Conservation (phyloP, 2,329 filamentous ascomycete species). For the Stemphylium vesicarium region DNA sequence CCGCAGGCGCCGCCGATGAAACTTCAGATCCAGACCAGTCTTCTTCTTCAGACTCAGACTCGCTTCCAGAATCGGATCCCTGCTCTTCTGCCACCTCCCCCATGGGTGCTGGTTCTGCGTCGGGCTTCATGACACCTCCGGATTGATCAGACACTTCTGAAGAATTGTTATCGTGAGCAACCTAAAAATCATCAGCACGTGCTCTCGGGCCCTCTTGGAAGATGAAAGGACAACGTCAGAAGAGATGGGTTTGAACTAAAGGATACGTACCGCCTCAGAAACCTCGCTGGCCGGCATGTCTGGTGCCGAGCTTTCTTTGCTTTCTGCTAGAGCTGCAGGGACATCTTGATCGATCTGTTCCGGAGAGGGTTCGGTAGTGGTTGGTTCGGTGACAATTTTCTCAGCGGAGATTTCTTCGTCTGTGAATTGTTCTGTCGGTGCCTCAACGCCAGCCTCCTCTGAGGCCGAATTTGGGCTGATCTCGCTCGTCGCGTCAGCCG, state of each 20-base stretch:
- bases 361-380: slow-evolving; percentile 2
- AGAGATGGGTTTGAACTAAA: neutral
- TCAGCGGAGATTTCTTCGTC: slow-evolving; percentile 3
- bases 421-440: slow-evolving; percentile 7
- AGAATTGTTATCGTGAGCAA: neutral
- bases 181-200: slow-evolving; percentile 7
- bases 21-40: slow-evolving; percentile 17
- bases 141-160: neutral
- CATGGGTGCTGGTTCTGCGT: neutral
- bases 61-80: slow-evolving; percentile 3
- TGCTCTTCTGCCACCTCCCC: neutral
- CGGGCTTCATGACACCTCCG: neutral
- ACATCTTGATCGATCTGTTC: slow-evolving; percentile 7
- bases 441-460: slow-evolving; percentile 13
- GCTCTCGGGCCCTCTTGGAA: neutral
- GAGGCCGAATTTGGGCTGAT: slow-evolving; percentile 12
- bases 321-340: slow-evolving; percentile 5
- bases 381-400: neutral
- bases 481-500: slow-evolving; percentile 14
- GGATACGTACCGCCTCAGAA: slow-evolving; percentile 13
- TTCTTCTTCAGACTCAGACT: slow-evolving; percentile 11
- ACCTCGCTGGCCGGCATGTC: slow-evolving; percentile 10
- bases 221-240: neutral
- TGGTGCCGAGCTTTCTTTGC: slow-evolving; percentile 6
- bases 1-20: slow-evolving; percentile 2